Base-by-base conservation (phyloP, 2,329 filamentous ascomycete genomes). In the Metarhizium guizhouense region DNA sequence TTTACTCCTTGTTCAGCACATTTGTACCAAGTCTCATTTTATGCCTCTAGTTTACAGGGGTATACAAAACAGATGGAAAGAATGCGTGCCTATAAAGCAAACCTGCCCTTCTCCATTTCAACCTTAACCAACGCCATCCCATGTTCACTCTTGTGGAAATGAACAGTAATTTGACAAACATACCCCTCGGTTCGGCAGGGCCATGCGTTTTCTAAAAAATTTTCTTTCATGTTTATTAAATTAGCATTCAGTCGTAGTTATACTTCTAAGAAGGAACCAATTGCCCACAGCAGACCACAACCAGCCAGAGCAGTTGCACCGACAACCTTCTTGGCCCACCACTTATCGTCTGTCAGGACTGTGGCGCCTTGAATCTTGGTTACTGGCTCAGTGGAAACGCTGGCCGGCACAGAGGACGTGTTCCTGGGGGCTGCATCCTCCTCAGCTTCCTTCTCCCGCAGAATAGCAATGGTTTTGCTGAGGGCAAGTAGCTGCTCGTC, bases 401-500 rank as follows among this genome's bases (percentile, higher is more conserved):
- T 67, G 11, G 64, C 66, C 11, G 67, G 61, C 25, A 59, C 59
- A 20, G 65, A 68, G 4, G 65, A 63, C 10, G 56, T 58, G 29
- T 64, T 68, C 38, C 60, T 61, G 42, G 57, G 58, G 14, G 59
- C 70, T 0, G 65, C 67, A 32, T 76, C 72, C 53, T 75, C 69
- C 59, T 77, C 74, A 2, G 76, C 75, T 4, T 77, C 78, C 58
- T 73, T 72, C 59, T 72, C 68, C 65, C 74, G 78, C 65, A 81
- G 70, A 58, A 77, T 72, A 3, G 80, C 77, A 63, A 87, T 86
- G 42, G 80, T 84, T 71, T 76, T 80, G 66, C 88, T 88, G 51
- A 96, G 79, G n/a, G 85, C 82, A 38, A 88, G 73, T 58, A 96
- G 72, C 64, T 96, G 91, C 62, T 92, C 86, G 52, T 85, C 84